Evolutionary conservation across 805 yeast species (phyloP).

Genomic region (Yarrowia sp.): DNA sequence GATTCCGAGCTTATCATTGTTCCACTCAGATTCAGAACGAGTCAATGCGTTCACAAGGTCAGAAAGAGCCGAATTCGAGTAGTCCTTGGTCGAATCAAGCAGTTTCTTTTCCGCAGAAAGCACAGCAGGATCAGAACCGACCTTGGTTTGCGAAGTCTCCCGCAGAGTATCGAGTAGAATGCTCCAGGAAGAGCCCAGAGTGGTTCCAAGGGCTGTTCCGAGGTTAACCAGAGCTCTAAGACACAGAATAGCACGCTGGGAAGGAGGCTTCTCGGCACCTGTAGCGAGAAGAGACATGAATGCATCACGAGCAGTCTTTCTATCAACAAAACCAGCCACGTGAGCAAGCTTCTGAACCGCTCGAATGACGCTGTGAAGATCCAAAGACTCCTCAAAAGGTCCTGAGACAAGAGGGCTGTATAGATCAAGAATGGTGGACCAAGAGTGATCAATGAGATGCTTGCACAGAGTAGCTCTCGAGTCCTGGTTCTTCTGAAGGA

Average conservation of each 20-base stretch:
- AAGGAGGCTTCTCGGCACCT: constrained; percentile 41
- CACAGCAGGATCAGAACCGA: constrained; percentile 27
- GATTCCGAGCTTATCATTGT: constrained; percentile 27
- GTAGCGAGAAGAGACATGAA: constrained; percentile 52
- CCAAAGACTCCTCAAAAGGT: constrained; percentile 68
- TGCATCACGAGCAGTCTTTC: constrained; percentile 64
- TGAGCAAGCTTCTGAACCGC: constrained; percentile 83
- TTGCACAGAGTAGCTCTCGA: constrained; percentile 8
- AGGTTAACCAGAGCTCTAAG: constrained; percentile 79
- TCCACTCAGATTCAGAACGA: constrained; percentile 27
- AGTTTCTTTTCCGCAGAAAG: constrained; percentile 54
- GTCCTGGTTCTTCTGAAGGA: constrained; percentile 35
- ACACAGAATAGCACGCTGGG: constrained; percentile 57
- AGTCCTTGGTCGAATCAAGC: constrained; percentile 65
- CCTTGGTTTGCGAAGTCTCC: constrained; percentile 22
- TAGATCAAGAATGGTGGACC: constrained; percentile 54
- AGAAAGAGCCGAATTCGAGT: constrained; percentile 59
- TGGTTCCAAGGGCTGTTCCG: constrained; percentile 82
- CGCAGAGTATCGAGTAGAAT: constrained; percentile 61
- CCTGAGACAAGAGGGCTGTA: constrained; percentile 65
- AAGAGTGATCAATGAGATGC: constrained; percentile 43
- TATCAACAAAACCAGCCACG: constrained; percentile 76
- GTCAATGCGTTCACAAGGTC: constrained; percentile 55
- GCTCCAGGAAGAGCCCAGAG: constrained; percentile 71
- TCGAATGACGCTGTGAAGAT: constrained; percentile 69